Evolutionary conservation across 768 basidiomycete species (phyloP).

Genomic region (Collybiopsis confluens): DNA sequence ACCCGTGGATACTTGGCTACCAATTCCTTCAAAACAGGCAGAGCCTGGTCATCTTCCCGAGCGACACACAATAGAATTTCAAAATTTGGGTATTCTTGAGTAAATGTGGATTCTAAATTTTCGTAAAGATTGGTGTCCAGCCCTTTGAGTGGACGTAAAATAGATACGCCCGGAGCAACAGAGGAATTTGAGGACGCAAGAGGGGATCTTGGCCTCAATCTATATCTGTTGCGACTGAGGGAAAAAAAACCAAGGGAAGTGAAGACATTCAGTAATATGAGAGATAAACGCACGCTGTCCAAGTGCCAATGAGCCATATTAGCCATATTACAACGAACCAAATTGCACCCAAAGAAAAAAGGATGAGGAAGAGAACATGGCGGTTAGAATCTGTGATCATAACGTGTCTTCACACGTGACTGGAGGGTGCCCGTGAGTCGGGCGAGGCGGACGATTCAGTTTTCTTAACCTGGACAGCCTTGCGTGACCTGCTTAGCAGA

Average conservation of each 20-base stretch:
- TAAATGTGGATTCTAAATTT: constrained; percentile 91
- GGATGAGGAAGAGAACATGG: constrained; percentile 15
- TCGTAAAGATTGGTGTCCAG: constrained; percentile 94
- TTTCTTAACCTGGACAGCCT: no score
- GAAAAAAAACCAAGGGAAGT: not conserved
- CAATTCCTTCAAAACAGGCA: constrained; percentile 76
- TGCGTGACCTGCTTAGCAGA: no score
- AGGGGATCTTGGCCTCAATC: constrained; percentile 60
- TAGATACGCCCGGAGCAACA: constrained; percentile 81
- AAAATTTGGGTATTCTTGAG: constrained; percentile 86
- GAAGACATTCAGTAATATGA: not conserved
- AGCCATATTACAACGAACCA: constrained; percentile 68
- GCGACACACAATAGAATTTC: constrained; percentile 92
- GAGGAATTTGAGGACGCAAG: constrained; percentile 41
- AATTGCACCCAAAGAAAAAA: constrained; percentile 39
- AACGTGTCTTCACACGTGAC: no score
- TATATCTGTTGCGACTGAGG: constrained; percentile 71
- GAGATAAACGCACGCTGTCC: constrained; percentile 54
- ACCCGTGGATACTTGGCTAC: constrained; percentile 75
- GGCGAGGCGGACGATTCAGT: no score
- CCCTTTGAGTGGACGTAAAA: constrained; percentile 91
- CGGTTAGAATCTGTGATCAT: not conserved
- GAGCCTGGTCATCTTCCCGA: constrained; percentile 83
- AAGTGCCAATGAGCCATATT: constrained; percentile 63
- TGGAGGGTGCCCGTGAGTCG: no score